Percentiles rank a stretch among this genome's conserved stretches.
Evolutionary conservation across 257 asterid genomes (phyloP).

Genomic region (Salvia rosmarinus): DNA sequence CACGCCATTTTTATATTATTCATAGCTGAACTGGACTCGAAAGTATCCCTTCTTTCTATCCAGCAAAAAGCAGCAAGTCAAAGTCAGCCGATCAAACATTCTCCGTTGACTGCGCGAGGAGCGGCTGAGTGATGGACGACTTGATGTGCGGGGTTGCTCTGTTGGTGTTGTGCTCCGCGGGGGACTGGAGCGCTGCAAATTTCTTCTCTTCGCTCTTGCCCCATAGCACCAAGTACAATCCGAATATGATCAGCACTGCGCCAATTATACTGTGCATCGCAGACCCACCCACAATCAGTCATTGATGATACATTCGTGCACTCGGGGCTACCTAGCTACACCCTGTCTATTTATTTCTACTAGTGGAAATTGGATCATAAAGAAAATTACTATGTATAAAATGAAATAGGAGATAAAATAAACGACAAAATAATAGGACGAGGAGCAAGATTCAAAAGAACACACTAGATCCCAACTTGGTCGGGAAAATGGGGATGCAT

Average conservation of each 20-base stretch:
- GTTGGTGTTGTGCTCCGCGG: slow-evolving; percentile 59
- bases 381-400: too few relatives aligned
- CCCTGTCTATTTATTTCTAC: too few relatives aligned
- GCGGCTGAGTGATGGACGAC: slow-evolving; percentile 84
- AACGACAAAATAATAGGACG: slow-evolving; percentile 9
- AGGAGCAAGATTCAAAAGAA: background rate
- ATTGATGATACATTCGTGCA: background rate
- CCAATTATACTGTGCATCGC: slow-evolving; percentile 74
- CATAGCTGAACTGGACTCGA: slow-evolving; percentile 38
- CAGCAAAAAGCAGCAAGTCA: slow-evolving; percentile 41
- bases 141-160: slow-evolving; percentile 53
- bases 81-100: slow-evolving; percentile 51
- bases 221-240: slow-evolving; percentile 91
- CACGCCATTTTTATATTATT: slow-evolving; percentile 45
- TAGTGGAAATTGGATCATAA: too few relatives aligned
- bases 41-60: slow-evolving; percentile 2
- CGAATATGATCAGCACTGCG: slow-evolving; percentile 78
- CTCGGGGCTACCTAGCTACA: background rate
- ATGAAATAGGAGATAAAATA: background rate
- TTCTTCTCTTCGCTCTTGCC: slow-evolving; percentile 90
- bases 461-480: slow-evolving; percentile 10
- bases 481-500: slow-evolving; percentile 37
- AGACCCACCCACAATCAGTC: background rate
- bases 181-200: slow-evolving; percentile 51
- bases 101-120: slow-evolving; percentile 69